Evolutionary conservation across 768 basidiomycete species (phyloP).

Genomic region (Brasilioporus rufonigricans): DNA sequence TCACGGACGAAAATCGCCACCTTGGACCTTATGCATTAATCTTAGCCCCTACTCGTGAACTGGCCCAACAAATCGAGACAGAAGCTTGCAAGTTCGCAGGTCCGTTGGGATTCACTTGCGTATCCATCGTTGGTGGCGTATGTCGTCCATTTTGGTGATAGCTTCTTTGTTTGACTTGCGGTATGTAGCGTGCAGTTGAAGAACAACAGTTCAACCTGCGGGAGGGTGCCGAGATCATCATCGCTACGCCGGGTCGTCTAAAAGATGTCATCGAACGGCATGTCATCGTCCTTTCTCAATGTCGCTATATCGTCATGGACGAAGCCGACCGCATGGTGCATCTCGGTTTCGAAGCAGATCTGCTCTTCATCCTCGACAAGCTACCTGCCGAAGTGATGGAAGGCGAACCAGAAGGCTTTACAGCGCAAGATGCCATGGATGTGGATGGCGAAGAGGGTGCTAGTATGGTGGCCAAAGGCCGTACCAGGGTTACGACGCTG

Average conservation of each 20-base stretch:
- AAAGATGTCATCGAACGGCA: conserved; percentile 97
- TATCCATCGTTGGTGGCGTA: conserved; percentile 98
- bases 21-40: conserved; percentile 93
- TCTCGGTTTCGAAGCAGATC: conserved; percentile 92
- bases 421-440: conserved; percentile 62
- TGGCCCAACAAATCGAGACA: conserved; percentile 95
- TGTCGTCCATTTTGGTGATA: conserved; percentile 7
- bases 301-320: conserved; percentile 99
- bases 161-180: conserved; percentile 11
- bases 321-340: conserved; percentile 99
- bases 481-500: conserved; percentile 89
- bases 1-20: conserved; percentile 92
- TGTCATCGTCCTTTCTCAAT: conserved; percentile 93
- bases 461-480: conserved; percentile 48
- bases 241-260: conserved; percentile 96
- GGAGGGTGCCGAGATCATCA: conserved; percentile 98
- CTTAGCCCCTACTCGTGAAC: conserved; percentile 94
- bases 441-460: conserved; percentile 67
- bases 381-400: conserved; percentile 86
- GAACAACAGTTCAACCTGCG: conserved; percentile 97
- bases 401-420: conserved; percentile 51
- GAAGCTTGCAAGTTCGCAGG: conserved; percentile 91
- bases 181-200: conserved; percentile 76
- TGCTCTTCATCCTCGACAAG: conserved; percentile 93
- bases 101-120: conserved; percentile 88